phyloP scores from a whole-genome alignment of 2,329 filamentous ascomycete species.

The Colletotrichum ledebouriae region DNA sequence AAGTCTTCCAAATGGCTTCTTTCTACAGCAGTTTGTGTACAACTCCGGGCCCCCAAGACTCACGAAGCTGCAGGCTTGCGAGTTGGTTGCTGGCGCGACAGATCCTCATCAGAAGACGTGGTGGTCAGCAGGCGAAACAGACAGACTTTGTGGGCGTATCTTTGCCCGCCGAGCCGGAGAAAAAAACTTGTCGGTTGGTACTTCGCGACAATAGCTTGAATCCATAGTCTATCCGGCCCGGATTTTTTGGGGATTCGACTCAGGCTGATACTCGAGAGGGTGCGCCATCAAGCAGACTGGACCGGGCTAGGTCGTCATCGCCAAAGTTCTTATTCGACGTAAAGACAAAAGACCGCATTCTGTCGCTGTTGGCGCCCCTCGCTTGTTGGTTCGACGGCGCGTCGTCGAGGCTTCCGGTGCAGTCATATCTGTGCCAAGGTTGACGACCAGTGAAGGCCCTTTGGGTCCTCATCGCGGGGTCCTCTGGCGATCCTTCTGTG shows the following conservation, averaged over 20 bases:
- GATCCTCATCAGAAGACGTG: slow-evolving; percentile 17
- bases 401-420: slow-evolving; percentile 27
- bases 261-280: neutral
- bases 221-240: slow-evolving; percentile 6
- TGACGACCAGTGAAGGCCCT: slow-evolving; percentile 9
- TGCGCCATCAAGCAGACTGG: slow-evolving; percentile 13
- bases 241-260: slow-evolving; percentile 3
- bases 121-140: slow-evolving; percentile 23
- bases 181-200: slow-evolving; percentile 26
- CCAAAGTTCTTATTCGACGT: slow-evolving; percentile 21
- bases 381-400: slow-evolving; percentile 29
- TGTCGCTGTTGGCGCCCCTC: slow-evolving; percentile 23
- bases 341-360: slow-evolving; percentile 12
- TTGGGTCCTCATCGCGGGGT: slow-evolving; percentile 13
- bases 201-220: slow-evolving; percentile 13
- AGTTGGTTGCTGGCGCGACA: slow-evolving; percentile 12
- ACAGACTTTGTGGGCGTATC: slow-evolving; percentile 7
- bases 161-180: slow-evolving; percentile 27
- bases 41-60: neutral
- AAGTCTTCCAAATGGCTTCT: slow-evolving; percentile 37
- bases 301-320: neutral
- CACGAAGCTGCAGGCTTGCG: slow-evolving; percentile 2
- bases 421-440: slow-evolving; percentile 13
- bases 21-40: slow-evolving; percentile 13
- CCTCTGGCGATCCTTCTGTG: slow-evolving; percentile 30